Evolutionary conservation across 139 green algal genomes (phyloP).

Genomic region (Picochlorum sp.): DNA sequence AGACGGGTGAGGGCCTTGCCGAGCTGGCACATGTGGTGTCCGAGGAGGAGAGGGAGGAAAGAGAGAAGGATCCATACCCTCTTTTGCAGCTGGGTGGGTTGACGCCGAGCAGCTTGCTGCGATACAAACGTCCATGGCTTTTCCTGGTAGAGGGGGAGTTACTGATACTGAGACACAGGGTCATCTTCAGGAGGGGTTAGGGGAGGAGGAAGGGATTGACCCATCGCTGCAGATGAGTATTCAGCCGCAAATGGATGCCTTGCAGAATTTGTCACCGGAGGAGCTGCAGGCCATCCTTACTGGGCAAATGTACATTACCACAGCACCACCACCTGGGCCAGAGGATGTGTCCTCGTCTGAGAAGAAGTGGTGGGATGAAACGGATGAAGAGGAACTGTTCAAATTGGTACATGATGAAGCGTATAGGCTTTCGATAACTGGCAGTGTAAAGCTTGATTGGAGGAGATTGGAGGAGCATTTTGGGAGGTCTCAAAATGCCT

Average conservation of each 20-base stretch:
- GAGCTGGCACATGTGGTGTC: too few species aligned
- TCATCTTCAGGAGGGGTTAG: too few species aligned
- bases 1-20: too few species aligned
- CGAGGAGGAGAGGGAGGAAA: too few species aligned
- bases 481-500: constrained; percentile 21
- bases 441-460: constrained; percentile 26
- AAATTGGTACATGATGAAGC: constrained; percentile 12
- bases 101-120: too few species aligned
- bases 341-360: background rate
- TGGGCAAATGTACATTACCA: background rate
- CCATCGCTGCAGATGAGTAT: too few species aligned
- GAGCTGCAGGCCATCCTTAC: constrained; percentile 3
- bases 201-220: too few species aligned
- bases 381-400: constrained; percentile 29
- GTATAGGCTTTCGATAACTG: constrained; percentile 18
- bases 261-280: constrained; percentile 4
- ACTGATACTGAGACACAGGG: too few species aligned
- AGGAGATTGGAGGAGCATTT: constrained; percentile 17
- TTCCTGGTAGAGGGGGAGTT: too few species aligned
- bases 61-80: too few species aligned
- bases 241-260: background rate
- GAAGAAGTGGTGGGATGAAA: constrained; percentile 38
- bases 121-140: too few species aligned
- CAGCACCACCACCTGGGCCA: background rate
- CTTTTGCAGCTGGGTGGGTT: too few species aligned